Evolutionary conservation across 768 basidiomycete species (phyloP), one percentile per base, ranked within the genome.

Genomic region (Nidularia pulvinata): DNA sequence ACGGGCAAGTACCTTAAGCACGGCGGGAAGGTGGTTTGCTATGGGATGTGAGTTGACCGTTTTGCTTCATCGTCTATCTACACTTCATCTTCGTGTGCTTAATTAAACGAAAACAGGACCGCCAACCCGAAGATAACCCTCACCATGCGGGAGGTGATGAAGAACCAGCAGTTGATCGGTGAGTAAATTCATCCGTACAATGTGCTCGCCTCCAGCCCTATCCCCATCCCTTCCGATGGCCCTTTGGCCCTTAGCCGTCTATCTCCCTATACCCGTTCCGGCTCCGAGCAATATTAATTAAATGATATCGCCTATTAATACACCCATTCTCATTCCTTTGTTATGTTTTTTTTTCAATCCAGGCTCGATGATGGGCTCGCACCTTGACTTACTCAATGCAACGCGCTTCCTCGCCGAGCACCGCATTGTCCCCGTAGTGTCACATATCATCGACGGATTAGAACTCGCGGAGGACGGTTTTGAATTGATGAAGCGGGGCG

Each of bases 301-400:
- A 30, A 30, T 30, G 25, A 30, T 30, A 30, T 30, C 11, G 2
- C 39, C 16, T 11, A 42, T 19, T 19, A 42, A 42, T 47, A 47
- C 13, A 14, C 22, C 13, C n/a, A 47, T 47, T 32, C 11, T 25
- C 46, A 14, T 13, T 16, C 16, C 13, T 47, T 32, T 2, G 1
- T 13, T 13, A 22, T 25, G 46, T 25, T 9, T 49, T 45, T 49
- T 45, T 46, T 42, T 42, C 16, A n/a, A 16, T 32, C n/a, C 33
- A 91, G 91, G 91, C 35, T 89, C 89, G 1, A 91, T 86, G 30
- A 91, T 94, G 91, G 92, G 91, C 14, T 92, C 91, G 6, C 82
- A 78, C 59, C 76, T 82, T 51, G 91, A 94, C 69, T 76, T 94
- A 54, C 65, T 78, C 50, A 83, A 84, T 33, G 91, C 90, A 19